A percentile compares a stretch with the other conserved stretches of the same genome.
phyloP scores from a whole-genome alignment of 2,329 filamentous ascomycete genomes.

The Domatiomyces catenatus region DNA sequence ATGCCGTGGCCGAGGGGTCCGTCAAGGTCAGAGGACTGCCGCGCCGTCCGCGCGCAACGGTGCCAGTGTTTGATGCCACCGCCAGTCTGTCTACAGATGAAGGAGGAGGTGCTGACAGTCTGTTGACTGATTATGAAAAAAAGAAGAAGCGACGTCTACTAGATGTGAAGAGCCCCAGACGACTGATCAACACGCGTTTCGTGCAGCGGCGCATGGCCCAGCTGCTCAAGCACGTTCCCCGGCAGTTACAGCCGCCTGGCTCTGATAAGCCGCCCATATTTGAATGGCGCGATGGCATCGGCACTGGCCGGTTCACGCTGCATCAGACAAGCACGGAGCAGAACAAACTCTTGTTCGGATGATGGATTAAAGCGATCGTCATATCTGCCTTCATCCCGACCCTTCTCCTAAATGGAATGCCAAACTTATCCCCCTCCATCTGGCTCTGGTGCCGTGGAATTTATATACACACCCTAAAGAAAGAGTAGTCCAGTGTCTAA shows the following conservation, averaged over 20 bases:
- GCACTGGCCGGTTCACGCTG: background rate
- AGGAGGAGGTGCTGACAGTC: background rate
- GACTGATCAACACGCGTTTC: background rate
- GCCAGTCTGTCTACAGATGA: background rate
- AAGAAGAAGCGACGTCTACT: background rate
- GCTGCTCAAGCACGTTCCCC: background rate
- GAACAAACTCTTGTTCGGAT: background rate
- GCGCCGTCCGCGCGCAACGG: slow-evolving; percentile 10
- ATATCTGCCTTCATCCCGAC: background rate
- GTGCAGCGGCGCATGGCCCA: background rate
- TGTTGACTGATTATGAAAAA: background rate
- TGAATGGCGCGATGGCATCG: background rate
- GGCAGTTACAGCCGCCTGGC: background rate
- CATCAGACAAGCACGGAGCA: background rate
- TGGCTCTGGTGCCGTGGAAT: background rate
- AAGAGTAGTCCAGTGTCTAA: background rate
- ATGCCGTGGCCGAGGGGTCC: slow-evolving; percentile 19
- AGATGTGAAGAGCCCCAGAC: background rate
- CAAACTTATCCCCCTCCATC: background rate
- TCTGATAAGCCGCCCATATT: background rate
- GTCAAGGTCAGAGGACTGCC: slow-evolving; percentile 20
- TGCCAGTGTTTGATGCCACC: background rate
- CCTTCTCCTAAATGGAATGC: background rate
- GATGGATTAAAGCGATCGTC: background rate
- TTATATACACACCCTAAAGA: background rate